Evolutionary conservation across 495 filamentous ascomycete genomes (phyloP).

Genomic region (Penicillium goetzii): DNA sequence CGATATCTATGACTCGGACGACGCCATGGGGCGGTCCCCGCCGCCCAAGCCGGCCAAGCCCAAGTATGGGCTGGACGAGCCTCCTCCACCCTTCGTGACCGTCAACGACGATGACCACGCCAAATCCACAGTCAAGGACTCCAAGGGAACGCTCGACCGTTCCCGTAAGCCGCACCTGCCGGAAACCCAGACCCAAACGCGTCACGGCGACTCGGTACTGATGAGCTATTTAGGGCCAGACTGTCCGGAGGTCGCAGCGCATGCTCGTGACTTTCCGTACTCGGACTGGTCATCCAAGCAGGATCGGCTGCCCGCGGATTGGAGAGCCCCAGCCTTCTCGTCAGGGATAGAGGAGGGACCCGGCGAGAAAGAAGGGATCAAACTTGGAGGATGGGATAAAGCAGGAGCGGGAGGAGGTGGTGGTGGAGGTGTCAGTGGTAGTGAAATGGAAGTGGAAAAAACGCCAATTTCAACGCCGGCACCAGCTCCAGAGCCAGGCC

Average conservation of each 20-base stretch:
- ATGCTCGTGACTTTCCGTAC: conserved; percentile 28
- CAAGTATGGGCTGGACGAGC: conserved; percentile 31
- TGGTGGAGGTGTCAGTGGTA: background rate
- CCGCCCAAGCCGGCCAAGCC: conserved; percentile 26
- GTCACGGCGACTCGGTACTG: conserved; percentile 51
- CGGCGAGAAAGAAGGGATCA: background rate
- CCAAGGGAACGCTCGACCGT: conserved; percentile 36
- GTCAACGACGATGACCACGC: conserved; percentile 19
- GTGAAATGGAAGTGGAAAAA: background rate
- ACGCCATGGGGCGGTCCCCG: conserved; percentile 43
- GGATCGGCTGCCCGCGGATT: conserved; percentile 14
- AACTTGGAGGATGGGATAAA: background rate
- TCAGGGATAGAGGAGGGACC: background rate
- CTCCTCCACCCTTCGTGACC: conserved; percentile 37
- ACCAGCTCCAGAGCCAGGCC: background rate
- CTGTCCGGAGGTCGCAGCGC: conserved; percentile 48
- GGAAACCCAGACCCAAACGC: conserved; percentile 37
- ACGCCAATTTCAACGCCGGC: background rate
- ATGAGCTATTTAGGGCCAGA: conserved; percentile 51
- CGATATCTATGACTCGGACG: conserved; percentile 52
- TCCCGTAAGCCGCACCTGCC: conserved; percentile 43
- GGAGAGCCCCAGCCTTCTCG: background rate
- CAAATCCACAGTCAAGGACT: conserved; percentile 13
- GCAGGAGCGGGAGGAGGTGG: background rate
- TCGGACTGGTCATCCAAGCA: conserved; percentile 19